These are phyloP conservation scores for Cenchrus purpureus DNA, from an alignment of 176 grass and related monocot species.

Conservation along the genomic window DNA sequence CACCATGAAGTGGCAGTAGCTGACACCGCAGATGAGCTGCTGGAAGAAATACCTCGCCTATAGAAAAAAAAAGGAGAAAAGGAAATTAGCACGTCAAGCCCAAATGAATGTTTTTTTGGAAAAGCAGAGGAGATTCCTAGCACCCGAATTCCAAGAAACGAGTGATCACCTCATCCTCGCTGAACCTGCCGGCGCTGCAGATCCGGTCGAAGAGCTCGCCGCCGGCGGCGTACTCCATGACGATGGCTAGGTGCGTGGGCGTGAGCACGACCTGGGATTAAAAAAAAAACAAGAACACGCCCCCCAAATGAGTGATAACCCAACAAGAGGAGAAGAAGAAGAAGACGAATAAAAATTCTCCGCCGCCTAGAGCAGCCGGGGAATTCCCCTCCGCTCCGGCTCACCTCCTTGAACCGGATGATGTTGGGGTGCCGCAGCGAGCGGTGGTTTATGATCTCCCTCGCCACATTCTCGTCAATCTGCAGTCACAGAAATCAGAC, in stretches of 20 bases:
- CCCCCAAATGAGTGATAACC: not conserved
- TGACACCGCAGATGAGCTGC: constrained; percentile 93
- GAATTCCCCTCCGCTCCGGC: not conserved
- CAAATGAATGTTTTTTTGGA: not conserved
- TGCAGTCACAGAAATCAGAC: constrained; percentile 10
- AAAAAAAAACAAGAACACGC: not conserved
- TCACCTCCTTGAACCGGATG: constrained; percentile 92
- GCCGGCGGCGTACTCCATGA: constrained; percentile 92
- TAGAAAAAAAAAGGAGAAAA: not conserved
- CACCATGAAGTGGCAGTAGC: constrained; percentile 99
- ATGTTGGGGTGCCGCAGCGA: constrained; percentile 90
- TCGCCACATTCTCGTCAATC: constrained; percentile 76
- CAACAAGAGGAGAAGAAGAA: not conserved
- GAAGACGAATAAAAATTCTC: not conserved
- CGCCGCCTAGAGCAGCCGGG: not conserved
- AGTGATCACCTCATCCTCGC: constrained; percentile 81
- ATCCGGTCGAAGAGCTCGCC: constrained; percentile 94
- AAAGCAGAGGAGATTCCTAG: not conserved
- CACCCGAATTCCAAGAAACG: not conserved
- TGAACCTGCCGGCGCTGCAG: constrained; percentile 86
- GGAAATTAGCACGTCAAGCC: not conserved
- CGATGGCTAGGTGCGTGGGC: constrained; percentile 86
- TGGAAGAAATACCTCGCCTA: constrained; percentile 98
- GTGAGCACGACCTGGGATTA: constrained; percentile 70
- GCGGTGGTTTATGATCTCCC: constrained; percentile 94